Percentiles rank a stretch among this genome's conserved stretches.
Conservation (phyloP, 2,329 filamentous ascomycete genomes). For the Magnaporthiopsis poae region DNA sequence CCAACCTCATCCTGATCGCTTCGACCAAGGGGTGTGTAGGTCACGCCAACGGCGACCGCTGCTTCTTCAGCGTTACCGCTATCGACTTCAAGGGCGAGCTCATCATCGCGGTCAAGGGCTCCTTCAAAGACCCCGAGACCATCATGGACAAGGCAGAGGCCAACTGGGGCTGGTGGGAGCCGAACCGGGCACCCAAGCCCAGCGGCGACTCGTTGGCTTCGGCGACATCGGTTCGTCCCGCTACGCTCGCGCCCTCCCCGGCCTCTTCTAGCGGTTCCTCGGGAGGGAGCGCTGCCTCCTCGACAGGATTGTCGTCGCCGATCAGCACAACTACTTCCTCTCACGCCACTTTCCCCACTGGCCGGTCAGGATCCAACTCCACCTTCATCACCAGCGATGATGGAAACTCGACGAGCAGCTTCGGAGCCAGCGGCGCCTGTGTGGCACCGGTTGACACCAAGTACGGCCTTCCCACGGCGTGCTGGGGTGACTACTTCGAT, state of each 20-base stretch:
- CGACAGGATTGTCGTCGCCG: background rate
- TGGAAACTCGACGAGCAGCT: conserved; percentile 5
- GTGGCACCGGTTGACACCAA: conserved; percentile 14
- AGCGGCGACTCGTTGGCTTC: background rate
- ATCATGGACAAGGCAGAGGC: background rate
- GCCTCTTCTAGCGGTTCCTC: conserved; percentile 18
- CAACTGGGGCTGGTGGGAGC: conserved; percentile 2
- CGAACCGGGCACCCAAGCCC: background rate
- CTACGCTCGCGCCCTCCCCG: conserved; percentile 26
- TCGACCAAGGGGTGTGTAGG: background rate
- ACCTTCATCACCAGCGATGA: background rate
- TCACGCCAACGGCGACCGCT: conserved; percentile 9
- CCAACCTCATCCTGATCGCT: conserved; percentile 10
- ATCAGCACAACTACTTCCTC: background rate
- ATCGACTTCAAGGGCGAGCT: background rate
- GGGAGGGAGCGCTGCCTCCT: background rate
- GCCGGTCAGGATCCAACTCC: background rate
- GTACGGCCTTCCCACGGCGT: conserved; percentile 19
- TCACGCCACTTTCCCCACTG: no score
- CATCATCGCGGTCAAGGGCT: background rate
- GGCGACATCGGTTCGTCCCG: no score
- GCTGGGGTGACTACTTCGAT: conserved; percentile 20
- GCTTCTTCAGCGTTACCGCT: conserved; percentile 1
- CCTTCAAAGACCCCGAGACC: background rate
- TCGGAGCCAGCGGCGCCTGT: conserved; percentile 7